phyloP scores from a whole-genome alignment of 495 filamentous ascomycete species.

The Aspergillus bridgeri region DNA sequence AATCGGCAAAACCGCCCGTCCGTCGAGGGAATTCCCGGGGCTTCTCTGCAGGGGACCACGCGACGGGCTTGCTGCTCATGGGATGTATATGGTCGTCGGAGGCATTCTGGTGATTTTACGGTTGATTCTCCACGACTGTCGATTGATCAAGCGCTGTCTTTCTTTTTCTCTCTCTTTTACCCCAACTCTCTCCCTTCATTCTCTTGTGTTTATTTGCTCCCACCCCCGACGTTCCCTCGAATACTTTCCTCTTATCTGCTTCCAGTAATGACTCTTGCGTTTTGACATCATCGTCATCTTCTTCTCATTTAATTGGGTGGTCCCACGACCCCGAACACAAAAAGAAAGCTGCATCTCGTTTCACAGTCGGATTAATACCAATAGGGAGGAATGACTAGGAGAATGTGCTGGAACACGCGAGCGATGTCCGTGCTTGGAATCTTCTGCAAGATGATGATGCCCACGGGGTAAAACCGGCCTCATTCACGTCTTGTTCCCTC shows the following conservation, averaged over 20 bases:
- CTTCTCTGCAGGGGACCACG: constrained; percentile 21
- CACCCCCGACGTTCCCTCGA: constrained; percentile 37
- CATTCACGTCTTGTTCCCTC: constrained; percentile 33
- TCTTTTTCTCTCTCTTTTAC: constrained; percentile 20
- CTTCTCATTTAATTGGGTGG: constrained; percentile 29
- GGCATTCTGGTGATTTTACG: constrained; percentile 22
- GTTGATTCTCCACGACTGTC: constrained; percentile 29
- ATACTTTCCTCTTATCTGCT: constrained; percentile 21
- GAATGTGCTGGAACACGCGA: constrained; percentile 26
- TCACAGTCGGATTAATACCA: constrained; percentile 22
- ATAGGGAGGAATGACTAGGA: constrained; percentile 23
- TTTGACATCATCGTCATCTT: constrained; percentile 7
- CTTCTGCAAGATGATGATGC: constrained; percentile 25
- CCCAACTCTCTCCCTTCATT: constrained; percentile 6
- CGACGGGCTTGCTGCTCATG: constrained; percentile 20
- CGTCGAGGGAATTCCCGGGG: constrained; percentile 9
- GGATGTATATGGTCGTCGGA: constrained; percentile 23
- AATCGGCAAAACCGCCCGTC: constrained; percentile 30
- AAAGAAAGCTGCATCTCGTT: constrained; percentile 19
- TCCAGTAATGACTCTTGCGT: constrained; percentile 32
- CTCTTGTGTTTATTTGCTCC: constrained; percentile 35
- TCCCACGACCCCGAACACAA: constrained; percentile 18
- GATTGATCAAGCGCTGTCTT: constrained; percentile 30
- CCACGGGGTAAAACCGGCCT: constrained; percentile 9
- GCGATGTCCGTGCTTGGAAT: constrained; percentile 20